phyloP scores from a whole-genome alignment of 1,139 yeast species.

The Blastobotrys ciferrii region DNA sequence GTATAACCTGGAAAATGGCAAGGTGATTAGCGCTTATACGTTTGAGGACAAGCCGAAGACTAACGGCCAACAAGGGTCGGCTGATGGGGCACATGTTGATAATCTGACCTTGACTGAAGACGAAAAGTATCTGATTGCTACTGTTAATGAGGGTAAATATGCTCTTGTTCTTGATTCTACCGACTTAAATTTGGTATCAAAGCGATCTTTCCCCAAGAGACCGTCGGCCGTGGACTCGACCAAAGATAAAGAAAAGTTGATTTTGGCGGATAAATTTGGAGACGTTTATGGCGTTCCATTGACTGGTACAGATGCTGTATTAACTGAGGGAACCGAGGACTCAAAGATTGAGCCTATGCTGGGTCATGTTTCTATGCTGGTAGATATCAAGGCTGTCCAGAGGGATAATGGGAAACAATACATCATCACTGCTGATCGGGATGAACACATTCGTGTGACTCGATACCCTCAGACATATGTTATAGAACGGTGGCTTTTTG shows the following conservation, averaged over 20 bases:
- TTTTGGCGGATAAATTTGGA: slow-evolving; percentile 96
- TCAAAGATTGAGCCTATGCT: slow-evolving; percentile 60
- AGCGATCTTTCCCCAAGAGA: slow-evolving; percentile 83
- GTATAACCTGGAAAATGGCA: not conserved
- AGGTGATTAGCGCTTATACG: slow-evolving; percentile 3
- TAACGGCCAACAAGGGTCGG: not conserved
- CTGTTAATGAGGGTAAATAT: slow-evolving; percentile 83
- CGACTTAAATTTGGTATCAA: slow-evolving; percentile 53
- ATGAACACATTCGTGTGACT: slow-evolving; percentile 91
- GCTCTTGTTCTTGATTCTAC: slow-evolving; percentile 43
- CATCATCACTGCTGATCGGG: slow-evolving; percentile 84
- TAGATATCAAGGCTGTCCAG: slow-evolving; percentile 57
- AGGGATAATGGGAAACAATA: slow-evolving; percentile 48
- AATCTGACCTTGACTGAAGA: slow-evolving; percentile 53
- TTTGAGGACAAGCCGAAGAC: not conserved
- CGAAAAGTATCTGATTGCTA: slow-evolving; percentile 58
- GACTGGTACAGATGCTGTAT: slow-evolving; percentile 21
- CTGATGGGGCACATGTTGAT: slow-evolving; percentile 41
- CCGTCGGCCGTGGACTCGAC: slow-evolving; percentile 75
- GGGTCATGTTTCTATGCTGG: slow-evolving; percentile 97
- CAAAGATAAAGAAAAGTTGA: slow-evolving; percentile 47
- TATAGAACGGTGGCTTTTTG: slow-evolving; percentile 80
- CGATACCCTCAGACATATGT: slow-evolving; percentile 75
- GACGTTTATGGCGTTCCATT: slow-evolving; percentile 69
- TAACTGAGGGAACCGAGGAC: slow-evolving; percentile 40